Conservation (phyloP, 2,329 filamentous ascomycete genomes). For the Hypoxylon sp. region DNA sequence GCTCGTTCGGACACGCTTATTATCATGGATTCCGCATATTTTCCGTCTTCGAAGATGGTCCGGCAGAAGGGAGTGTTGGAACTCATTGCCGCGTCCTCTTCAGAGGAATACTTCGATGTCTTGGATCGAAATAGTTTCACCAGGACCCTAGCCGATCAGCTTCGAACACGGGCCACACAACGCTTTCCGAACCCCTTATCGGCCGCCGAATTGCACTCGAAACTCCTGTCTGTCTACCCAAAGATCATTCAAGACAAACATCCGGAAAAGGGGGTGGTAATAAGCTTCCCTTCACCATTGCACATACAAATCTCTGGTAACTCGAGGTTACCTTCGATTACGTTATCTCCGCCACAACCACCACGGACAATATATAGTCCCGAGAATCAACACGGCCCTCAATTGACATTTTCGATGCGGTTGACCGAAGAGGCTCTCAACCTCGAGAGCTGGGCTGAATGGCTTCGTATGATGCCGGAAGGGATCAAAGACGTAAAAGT, state of each 20-base stretch:
- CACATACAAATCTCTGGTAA: conserved; percentile 71
- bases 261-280: conserved; percentile 63
- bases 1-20: conserved; percentile 70
- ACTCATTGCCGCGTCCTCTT: conserved; percentile 69
- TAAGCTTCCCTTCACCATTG: conserved; percentile 68
- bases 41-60: conserved; percentile 67
- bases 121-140: conserved; percentile 69
- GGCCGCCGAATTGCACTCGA: conserved; percentile 69
- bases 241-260: conserved; percentile 66
- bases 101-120: conserved; percentile 65
- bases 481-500: conserved; percentile 70
- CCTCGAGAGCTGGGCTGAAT: conserved; percentile 70
- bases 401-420: conserved; percentile 66
- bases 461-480: conserved; percentile 71
- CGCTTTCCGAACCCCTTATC: conserved; percentile 62
- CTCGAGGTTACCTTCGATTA: conserved; percentile 69
- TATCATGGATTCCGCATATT: conserved; percentile 72
- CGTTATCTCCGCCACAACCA: conserved; percentile 65
- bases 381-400: conserved; percentile 55
- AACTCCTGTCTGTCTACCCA: conserved; percentile 66
- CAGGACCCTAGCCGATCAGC: conserved; percentile 64
- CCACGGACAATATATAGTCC: conserved; percentile 61
- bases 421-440: conserved; percentile 67
- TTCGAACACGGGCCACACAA: conserved; percentile 64
- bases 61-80: conserved; percentile 70